Evolutionary conservation across 768 basidiomycete species (phyloP).

Genomic region (Neoboletus brunneissimus): DNA sequence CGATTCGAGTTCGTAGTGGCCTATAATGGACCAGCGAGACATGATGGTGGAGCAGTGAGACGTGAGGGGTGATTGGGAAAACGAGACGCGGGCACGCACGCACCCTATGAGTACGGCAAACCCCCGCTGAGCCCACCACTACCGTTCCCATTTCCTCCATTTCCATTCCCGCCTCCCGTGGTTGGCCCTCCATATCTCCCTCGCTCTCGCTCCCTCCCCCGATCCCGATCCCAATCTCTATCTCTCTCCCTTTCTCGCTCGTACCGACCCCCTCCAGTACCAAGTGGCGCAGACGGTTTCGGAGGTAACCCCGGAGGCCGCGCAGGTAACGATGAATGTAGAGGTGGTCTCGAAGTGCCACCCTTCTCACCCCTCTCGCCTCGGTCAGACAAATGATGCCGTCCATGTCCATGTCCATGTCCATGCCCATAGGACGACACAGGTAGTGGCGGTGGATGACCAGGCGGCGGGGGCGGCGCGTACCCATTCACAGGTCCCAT

Average conservation of each 20-base stretch:
- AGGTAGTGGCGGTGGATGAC: conserved; percentile 22
- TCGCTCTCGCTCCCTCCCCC: conserved; percentile 20
- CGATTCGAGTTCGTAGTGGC: neutral
- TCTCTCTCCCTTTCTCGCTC: conserved; percentile 20
- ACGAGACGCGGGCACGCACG: neutral
- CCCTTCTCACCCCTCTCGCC: conserved; percentile 15
- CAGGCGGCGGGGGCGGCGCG: conserved; percentile 9
- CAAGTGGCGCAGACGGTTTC: conserved; percentile 16
- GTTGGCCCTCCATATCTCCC: conserved; percentile 15
- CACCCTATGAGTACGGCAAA: conserved; percentile 30
- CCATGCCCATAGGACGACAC: conserved; percentile 7
- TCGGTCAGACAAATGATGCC: conserved; percentile 14
- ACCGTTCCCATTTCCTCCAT: conserved; percentile 4
- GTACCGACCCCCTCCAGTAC: conserved; percentile 13
- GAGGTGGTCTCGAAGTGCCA: neutral
- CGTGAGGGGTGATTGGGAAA: neutral
- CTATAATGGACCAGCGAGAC: neutral
- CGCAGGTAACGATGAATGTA: conserved; percentile 22
- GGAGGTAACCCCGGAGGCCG: conserved; percentile 20
- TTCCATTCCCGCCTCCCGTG: conserved; percentile 2
- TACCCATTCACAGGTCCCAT: conserved; percentile 18
- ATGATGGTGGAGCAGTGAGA: neutral
- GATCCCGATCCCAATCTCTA: conserved; percentile 9
- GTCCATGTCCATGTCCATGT: conserved; percentile 10
- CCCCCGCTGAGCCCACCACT: conserved; percentile 19